These are phyloP conservation scores for Ceratobasidium sp. DNA, from an alignment of 1,284 basidiomycete genomes.

Conservation along the genomic window DNA sequence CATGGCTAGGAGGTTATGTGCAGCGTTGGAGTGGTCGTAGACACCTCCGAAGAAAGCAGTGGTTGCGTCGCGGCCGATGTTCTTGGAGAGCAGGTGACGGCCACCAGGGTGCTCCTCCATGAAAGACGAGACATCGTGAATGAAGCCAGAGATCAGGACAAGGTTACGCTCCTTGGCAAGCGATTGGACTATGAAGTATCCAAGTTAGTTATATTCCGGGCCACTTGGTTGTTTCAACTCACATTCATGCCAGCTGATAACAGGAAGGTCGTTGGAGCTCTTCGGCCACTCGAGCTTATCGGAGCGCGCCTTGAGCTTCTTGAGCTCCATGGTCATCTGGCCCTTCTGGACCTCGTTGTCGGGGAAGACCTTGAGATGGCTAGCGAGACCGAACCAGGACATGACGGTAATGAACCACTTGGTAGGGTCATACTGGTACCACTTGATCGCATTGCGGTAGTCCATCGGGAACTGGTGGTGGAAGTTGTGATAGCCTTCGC, in stretches of 20 bases:
- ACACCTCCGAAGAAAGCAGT: conserved; percentile 94
- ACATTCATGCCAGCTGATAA: conserved; percentile 85
- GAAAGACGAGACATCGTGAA: conserved; percentile 88
- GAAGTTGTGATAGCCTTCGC: conserved; percentile 97
- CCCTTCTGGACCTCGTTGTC: conserved; percentile 94
- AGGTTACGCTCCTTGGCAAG: conserved; percentile 80
- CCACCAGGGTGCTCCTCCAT: conserved; percentile 92
- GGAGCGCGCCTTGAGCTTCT: conserved; percentile 77
- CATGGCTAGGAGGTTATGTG: conserved; percentile 87
- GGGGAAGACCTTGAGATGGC: conserved; percentile 90
- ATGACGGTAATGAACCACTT: conserved; percentile 90
- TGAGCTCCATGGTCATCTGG: conserved; percentile 91
- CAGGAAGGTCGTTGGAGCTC: conserved; percentile 76
- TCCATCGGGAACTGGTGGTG: conserved; percentile 95
- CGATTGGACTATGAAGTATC: conserved; percentile 61
- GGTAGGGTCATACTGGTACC: conserved; percentile 90
- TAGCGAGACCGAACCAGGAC: conserved; percentile 76
- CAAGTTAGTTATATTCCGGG: conserved; percentile 53
- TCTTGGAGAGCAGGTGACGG: conserved; percentile 65
- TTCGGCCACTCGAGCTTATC: conserved; percentile 81
- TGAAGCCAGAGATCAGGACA: conserved; percentile 86
- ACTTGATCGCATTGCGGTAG: conserved; percentile 90
- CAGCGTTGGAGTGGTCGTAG: conserved; percentile 92
- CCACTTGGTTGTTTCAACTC: conserved; percentile 57
- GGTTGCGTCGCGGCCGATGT: conserved; percentile 84